phyloP scores from a whole-genome alignment of 2,329 filamentous ascomycete genomes.

The Hymenoscyphus scutula region DNA sequence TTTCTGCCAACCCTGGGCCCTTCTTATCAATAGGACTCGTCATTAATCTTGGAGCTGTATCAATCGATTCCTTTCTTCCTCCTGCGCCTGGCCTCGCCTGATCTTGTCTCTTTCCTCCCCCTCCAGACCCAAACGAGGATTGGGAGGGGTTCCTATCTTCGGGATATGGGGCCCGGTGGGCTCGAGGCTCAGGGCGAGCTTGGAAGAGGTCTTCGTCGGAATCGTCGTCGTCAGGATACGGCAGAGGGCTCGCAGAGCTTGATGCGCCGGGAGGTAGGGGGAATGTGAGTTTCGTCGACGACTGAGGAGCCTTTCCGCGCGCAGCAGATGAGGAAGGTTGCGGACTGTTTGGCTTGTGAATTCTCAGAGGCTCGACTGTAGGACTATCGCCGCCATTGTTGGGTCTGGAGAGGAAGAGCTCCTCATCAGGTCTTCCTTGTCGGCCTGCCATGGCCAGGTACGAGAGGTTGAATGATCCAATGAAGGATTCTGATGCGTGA shows the following conservation, averaged over 20 bases:
- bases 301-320: conserved; percentile 50
- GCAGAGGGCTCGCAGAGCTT: conserved; percentile 64
- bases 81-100: conserved; percentile 21
- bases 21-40: conserved; percentile 51
- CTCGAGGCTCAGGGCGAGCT: conserved; percentile 37
- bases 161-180: conserved; percentile 38
- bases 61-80: conserved; percentile 33
- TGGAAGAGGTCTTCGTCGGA: conserved; percentile 38
- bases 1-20: conserved; percentile 70
- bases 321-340: conserved; percentile 42
- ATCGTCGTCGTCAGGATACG: conserved; percentile 70
- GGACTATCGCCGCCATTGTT: conserved; percentile 60
- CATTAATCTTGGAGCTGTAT: conserved; percentile 33
- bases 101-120: conserved; percentile 23
- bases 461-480: conserved; percentile 22
- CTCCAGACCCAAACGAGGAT: conserved; percentile 21
- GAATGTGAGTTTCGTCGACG: conserved; percentile 55
- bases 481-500: conserved; percentile 26
- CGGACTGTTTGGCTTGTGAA: conserved; percentile 74
- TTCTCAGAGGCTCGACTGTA: conserved; percentile 78
- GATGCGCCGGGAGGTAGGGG: conserved; percentile 66
- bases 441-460: conserved; percentile 34
- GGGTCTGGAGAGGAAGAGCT: conserved; percentile 71
- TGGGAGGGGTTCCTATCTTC: conserved; percentile 31
- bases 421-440: conserved; percentile 71